phyloP scores from a whole-genome alignment of 2,329 filamentous ascomycete species.

The Talaromyces sp. region DNA sequence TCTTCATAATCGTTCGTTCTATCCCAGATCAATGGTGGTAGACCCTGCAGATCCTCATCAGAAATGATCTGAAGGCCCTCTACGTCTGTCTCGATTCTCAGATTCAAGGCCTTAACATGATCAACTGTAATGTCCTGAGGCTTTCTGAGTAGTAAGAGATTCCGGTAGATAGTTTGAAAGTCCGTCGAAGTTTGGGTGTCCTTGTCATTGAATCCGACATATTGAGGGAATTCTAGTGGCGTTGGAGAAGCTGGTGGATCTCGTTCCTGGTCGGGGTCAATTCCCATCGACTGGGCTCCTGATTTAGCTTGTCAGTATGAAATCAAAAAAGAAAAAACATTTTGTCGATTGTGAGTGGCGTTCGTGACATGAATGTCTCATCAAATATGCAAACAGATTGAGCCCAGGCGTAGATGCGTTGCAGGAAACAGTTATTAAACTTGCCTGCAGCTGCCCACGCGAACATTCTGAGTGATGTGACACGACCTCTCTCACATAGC shows the following conservation, averaged over 20 bases:
- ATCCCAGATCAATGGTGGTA: constrained; percentile 40
- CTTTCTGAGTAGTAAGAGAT: constrained; percentile 43
- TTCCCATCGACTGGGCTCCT: constrained; percentile 32
- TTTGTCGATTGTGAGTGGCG: background rate
- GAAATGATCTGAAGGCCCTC: constrained; percentile 36
- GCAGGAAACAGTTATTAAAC: background rate
- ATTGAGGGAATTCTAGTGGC: constrained; percentile 51
- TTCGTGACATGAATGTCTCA: background rate
- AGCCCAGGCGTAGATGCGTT: background rate
- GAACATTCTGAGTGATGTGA: constrained; percentile 11
- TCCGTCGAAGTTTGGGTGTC: constrained; percentile 32
- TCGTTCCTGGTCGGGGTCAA: constrained; percentile 42
- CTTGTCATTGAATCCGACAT: constrained; percentile 37
- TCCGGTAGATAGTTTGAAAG: constrained; percentile 39
- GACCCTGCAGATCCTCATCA: constrained; percentile 29
- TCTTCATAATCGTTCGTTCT: constrained; percentile 1
- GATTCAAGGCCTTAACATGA: constrained; percentile 41
- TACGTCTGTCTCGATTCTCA: constrained; percentile 38
- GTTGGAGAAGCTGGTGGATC: constrained; percentile 49
- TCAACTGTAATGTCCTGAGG: constrained; percentile 40
- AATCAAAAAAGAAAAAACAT: background rate
- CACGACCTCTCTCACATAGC: background rate
- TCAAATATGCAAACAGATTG: background rate
- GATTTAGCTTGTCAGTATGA: background rate
- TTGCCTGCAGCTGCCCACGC: constrained; percentile 16